phyloP scores from a whole-genome alignment of 352 stramenopile species.

The Globisporangium spinosum region DNA sequence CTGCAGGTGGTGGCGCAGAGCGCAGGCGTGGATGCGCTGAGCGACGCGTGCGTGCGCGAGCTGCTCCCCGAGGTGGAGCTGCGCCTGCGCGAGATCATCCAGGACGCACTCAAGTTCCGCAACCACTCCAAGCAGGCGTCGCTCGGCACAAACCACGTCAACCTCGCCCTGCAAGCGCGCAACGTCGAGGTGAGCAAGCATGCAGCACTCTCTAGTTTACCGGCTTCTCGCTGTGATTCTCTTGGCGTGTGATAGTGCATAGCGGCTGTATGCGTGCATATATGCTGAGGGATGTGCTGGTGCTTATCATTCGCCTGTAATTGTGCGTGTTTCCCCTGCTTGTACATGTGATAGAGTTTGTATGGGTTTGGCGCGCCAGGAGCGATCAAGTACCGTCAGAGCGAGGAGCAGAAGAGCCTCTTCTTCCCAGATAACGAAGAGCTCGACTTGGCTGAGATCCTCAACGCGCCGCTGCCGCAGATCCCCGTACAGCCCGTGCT shows the following conservation, averaged over 20 bases:
- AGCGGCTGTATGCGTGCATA: too few species aligned
- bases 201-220: too few species aligned
- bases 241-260: not conserved
- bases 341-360: constrained; percentile 33
- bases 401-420: constrained; percentile 50
- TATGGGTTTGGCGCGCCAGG: constrained; percentile 71
- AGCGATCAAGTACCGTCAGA: constrained; percentile 50
- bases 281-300: not conserved
- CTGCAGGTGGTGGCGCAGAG: constrained; percentile 72
- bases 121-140: constrained; percentile 55
- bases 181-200: constrained; percentile 53
- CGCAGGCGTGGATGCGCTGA: constrained; percentile 67
- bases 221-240: too few species aligned
- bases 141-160: constrained; percentile 65
- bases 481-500: constrained; percentile 68
- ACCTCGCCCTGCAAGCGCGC: constrained; percentile 69
- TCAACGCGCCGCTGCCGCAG: constrained; percentile 72
- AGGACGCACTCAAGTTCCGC: constrained; percentile 86
- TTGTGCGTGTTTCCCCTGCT: not conserved
- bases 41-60: constrained; percentile 55
- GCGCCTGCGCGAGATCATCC: constrained; percentile 74
- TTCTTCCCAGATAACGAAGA: constrained; percentile 79
- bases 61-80: constrained; percentile 78
- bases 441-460: constrained; percentile 57
- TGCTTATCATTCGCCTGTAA: not conserved